These are phyloP conservation scores for Daedaleopsis nitida DNA, from an alignment of 768 basidiomycete species.

Conservation along the genomic window DNA sequence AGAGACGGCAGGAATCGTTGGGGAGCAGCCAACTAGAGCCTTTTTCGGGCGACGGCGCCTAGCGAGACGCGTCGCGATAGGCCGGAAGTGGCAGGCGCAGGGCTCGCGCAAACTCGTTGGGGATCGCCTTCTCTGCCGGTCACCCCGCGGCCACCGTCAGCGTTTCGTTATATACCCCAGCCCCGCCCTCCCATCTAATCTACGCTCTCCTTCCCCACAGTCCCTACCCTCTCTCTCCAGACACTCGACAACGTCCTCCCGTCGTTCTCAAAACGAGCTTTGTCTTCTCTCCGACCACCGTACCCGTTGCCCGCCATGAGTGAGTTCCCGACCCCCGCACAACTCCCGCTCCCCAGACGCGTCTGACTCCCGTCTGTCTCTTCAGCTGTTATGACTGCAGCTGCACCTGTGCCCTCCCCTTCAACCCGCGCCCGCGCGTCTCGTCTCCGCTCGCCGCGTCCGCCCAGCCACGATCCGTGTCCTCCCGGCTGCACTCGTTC, in stretches of 20 bases:
- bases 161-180: conserved; percentile 15
- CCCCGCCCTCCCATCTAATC: background rate
- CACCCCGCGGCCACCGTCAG: conserved; percentile 1
- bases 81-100: background rate
- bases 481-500: conserved; percentile 56
- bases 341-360: background rate
- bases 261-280: background rate
- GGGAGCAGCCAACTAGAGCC: background rate
- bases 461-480: conserved; percentile 35
- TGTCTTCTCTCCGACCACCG: background rate
- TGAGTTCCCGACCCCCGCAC: conserved; percentile 53
- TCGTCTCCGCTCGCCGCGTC: conserved; percentile 64
- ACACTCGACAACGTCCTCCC: background rate
- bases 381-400: conserved; percentile 28
- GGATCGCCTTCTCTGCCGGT: conserved; percentile 1
- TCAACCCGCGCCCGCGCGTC: conserved; percentile 37
- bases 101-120: conserved; percentile 10
- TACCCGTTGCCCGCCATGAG: conserved; percentile 23
- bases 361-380: background rate
- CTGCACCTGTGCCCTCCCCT: conserved; percentile 20
- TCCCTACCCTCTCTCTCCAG: background rate
- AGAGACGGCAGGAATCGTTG: background rate
- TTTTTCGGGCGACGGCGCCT: background rate
- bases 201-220: background rate
- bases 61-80: conserved; percentile 1